These are phyloP conservation scores for Sarocladium kiliense DNA, from an alignment of 2,329 filamentous ascomycete genomes.

Conservation along the genomic window DNA sequence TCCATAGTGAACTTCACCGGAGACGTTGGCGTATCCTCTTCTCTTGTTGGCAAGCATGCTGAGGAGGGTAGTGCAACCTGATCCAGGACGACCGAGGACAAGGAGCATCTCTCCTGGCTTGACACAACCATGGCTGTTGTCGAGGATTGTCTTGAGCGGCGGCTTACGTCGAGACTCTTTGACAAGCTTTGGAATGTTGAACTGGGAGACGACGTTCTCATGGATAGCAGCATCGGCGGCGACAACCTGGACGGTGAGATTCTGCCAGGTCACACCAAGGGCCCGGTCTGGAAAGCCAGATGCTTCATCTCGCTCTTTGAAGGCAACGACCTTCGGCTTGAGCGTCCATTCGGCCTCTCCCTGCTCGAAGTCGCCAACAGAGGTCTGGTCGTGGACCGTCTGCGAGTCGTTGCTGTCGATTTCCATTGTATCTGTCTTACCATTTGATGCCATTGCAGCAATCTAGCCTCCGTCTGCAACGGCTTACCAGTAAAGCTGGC, in stretches of 20 bases:
- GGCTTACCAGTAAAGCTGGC: background rate
- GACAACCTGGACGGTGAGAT: slow-evolving; percentile 16
- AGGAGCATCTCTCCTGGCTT: slow-evolving; percentile 61
- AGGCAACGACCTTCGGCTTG: background rate
- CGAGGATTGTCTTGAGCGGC: slow-evolving; percentile 51
- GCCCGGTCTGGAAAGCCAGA: slow-evolving; percentile 6
- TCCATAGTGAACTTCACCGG: slow-evolving; percentile 55
- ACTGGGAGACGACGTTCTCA: slow-evolving; percentile 17
- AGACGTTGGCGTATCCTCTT: slow-evolving; percentile 50
- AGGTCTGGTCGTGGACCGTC: slow-evolving; percentile 2
- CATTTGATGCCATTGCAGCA: background rate
- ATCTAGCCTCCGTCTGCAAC: background rate
- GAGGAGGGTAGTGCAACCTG: slow-evolving; percentile 66
- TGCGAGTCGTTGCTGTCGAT: background rate
- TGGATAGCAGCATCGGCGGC: slow-evolving; percentile 14
- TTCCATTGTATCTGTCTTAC: background rate
- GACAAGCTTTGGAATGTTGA: slow-evolving; percentile 9
- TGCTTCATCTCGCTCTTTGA: slow-evolving; percentile 3
- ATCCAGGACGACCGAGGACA: slow-evolving; percentile 62
- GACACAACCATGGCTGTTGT: slow-evolving; percentile 55
- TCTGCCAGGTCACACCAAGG: slow-evolving; percentile 18
- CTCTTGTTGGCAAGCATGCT: slow-evolving; percentile 64
- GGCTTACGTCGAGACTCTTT: slow-evolving; percentile 16
- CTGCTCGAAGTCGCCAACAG: background rate
- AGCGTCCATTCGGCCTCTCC: slow-evolving; percentile 3